Evolutionary conservation across 345 rosid genomes (phyloP).

Genomic region (Stellera chamaejasme): DNA sequence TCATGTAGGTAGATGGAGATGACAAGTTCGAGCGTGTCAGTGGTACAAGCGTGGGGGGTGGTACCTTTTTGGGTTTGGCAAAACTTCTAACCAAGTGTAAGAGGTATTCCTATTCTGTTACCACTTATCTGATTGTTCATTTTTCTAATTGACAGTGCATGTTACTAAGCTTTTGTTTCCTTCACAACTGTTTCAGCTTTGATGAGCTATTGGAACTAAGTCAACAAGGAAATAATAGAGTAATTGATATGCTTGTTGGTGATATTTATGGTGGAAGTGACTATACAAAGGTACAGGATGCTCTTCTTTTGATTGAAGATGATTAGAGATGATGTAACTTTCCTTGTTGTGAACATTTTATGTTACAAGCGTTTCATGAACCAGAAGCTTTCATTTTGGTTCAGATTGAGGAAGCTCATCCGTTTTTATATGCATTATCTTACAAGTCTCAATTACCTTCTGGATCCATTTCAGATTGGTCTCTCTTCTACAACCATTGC

Average conservation of each 20-base stretch:
- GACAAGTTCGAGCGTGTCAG: conserved; percentile 76
- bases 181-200: conserved; percentile 32
- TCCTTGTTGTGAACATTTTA: not conserved
- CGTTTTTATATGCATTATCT: conserved; percentile 4
- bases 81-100: conserved; percentile 76
- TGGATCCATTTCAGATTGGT: conserved; percentile 47
- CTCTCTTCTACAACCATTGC: conserved; percentile 68
- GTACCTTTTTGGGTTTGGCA: conserved; percentile 85
- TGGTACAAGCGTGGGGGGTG: conserved; percentile 89
- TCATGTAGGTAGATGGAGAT: conserved; percentile 69
- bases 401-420: not conserved
- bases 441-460: conserved; percentile 1
- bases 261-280: conserved; percentile 83
- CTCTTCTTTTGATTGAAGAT: not conserved
- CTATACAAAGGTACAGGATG: conserved; percentile 46
- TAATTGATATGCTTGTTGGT: conserved; percentile 87
- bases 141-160: conserved; percentile 1
- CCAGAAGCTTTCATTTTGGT: not conserved
- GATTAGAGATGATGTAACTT: not conserved
- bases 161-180: not conserved
- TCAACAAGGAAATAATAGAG: conserved; percentile 71
- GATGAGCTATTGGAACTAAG: conserved; percentile 75
- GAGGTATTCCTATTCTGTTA: conserved; percentile 32
- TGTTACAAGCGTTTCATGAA: conserved; percentile 4
- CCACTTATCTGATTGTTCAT: conserved; percentile 1